These are phyloP conservation scores for Hypsizygus ulmarius DNA, from an alignment of 1,284 basidiomycete genomes.

Conservation along the genomic window DNA sequence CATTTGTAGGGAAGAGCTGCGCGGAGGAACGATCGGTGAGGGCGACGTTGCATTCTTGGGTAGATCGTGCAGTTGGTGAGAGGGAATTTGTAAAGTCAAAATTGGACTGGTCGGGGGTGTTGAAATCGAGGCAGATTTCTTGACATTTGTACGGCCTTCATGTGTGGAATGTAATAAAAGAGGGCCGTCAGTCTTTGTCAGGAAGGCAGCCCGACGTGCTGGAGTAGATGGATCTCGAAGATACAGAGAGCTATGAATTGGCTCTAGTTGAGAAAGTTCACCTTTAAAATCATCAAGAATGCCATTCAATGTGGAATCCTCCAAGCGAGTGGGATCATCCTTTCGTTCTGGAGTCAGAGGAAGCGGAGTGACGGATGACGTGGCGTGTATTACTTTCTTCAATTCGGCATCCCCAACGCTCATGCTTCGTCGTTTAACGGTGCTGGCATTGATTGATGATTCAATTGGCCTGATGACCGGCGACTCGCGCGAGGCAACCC, in stretches of 20 bases:
- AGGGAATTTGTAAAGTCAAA: constrained; percentile 33
- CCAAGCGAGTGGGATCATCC: constrained; percentile 34
- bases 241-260: constrained; percentile 52
- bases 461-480: constrained; percentile 20
- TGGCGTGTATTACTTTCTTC: constrained; percentile 41
- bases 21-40: constrained; percentile 50
- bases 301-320: constrained; percentile 50
- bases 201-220: constrained; percentile 38
- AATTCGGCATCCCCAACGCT: constrained; percentile 69
- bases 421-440: constrained; percentile 66
- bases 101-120: constrained; percentile 29
- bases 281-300: constrained; percentile 70
- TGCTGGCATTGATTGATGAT: constrained; percentile 26
- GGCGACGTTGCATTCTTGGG: constrained; percentile 26
- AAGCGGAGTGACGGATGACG: constrained; percentile 35
- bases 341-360: constrained; percentile 29
- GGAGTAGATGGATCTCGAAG: constrained; percentile 63
- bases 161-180: constrained; percentile 17
- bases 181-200: constrained; percentile 25
- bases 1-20: constrained; percentile 54
- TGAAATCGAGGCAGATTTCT: constrained; percentile 18
- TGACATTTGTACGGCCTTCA: constrained; percentile 15
- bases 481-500: constrained; percentile 34
- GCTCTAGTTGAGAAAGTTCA: constrained; percentile 62
- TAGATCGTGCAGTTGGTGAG: constrained; percentile 28